Percentiles rank a stretch among this genome's conserved stretches.
Conservation (phyloP, 768 basidiomycete species). For the Tremella mesenterica region DNA sequence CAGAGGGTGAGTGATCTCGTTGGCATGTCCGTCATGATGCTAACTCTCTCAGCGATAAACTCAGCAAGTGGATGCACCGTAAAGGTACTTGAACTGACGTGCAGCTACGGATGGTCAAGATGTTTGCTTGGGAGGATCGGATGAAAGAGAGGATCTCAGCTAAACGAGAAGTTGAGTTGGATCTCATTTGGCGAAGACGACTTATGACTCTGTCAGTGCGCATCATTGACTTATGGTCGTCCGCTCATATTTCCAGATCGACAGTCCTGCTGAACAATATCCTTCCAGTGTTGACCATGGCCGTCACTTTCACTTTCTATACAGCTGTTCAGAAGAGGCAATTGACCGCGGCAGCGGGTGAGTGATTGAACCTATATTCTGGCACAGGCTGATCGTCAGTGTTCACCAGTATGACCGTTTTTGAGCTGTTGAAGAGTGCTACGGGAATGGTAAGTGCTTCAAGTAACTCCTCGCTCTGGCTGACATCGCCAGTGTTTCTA, state of each 20-base stretch:
- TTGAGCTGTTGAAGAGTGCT: slow-evolving; percentile 55
- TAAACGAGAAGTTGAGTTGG: slow-evolving; percentile 58
- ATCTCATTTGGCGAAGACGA: slow-evolving; percentile 52
- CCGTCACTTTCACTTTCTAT: slow-evolving; percentile 57
- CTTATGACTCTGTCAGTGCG: slow-evolving; percentile 51
- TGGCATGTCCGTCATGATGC: too few species aligned
- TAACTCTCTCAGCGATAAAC: too few species aligned
- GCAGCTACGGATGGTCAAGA: slow-evolving; percentile 57
- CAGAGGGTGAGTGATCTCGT: too few species aligned
- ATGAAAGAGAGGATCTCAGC: slow-evolving; percentile 52
- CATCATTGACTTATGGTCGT: background rate
- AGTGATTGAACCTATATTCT: background rate
- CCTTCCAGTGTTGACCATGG: slow-evolving; percentile 60
- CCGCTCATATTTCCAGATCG: slow-evolving; percentile 4
- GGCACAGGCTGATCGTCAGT: slow-evolving; percentile 31
- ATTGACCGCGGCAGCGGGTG: slow-evolving; percentile 44
- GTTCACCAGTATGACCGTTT: slow-evolving; percentile 55
- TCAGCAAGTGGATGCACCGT: background rate
- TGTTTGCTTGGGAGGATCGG: slow-evolving; percentile 54
- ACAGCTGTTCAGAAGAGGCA: slow-evolving; percentile 46
- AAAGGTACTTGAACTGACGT: background rate
- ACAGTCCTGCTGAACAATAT: slow-evolving; percentile 48
- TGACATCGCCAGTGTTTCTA: slow-evolving; percentile 24
- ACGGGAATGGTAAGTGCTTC: slow-evolving; percentile 27
- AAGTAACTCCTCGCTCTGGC: background rate